phyloP scores from a whole-genome alignment of 2,329 filamentous ascomycete genomes.

The Golovinomyces cichoracearum region DNA sequence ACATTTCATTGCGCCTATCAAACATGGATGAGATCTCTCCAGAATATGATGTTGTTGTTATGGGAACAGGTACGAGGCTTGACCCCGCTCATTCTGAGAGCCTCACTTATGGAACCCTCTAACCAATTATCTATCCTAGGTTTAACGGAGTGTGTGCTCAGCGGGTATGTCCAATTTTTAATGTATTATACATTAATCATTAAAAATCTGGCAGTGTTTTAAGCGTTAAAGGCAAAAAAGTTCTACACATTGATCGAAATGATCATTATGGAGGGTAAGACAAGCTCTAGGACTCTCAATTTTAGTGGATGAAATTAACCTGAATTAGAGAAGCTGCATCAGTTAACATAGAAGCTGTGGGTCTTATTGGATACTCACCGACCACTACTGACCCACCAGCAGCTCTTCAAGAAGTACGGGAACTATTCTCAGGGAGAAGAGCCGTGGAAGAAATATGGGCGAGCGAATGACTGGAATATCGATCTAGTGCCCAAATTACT shows the following conservation, averaged over 20 bases:
- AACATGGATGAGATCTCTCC: slow-evolving; percentile 93
- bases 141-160: slow-evolving; percentile 95
- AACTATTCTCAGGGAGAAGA: slow-evolving; percentile 56
- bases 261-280: slow-evolving; percentile 85
- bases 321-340: slow-evolving; percentile 62
- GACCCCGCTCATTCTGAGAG: slow-evolving; percentile 16
- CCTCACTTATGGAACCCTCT: no score
- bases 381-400: slow-evolving; percentile 14
- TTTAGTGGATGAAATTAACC: slow-evolving; percentile 10
- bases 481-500: slow-evolving; percentile 94
- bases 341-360: slow-evolving; percentile 80
- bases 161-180: slow-evolving; percentile 73
- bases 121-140: slow-evolving; percentile 24
- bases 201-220: slow-evolving; percentile 37
- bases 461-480: slow-evolving; percentile 97
- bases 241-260: slow-evolving; percentile 94
- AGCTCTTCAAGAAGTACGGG: slow-evolving; percentile 95
- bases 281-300: slow-evolving; percentile 2
- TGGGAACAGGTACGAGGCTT: slow-evolving; percentile 59
- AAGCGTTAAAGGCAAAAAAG: slow-evolving; percentile 97
- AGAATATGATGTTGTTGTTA: slow-evolving; percentile 95
- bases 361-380: slow-evolving; percentile 11
- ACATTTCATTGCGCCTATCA: no score
- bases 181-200: no score
- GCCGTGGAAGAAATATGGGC: slow-evolving; percentile 95